phyloP scores from a whole-genome alignment of 2,329 filamentous ascomycete species.

The Alternaria panax region DNA sequence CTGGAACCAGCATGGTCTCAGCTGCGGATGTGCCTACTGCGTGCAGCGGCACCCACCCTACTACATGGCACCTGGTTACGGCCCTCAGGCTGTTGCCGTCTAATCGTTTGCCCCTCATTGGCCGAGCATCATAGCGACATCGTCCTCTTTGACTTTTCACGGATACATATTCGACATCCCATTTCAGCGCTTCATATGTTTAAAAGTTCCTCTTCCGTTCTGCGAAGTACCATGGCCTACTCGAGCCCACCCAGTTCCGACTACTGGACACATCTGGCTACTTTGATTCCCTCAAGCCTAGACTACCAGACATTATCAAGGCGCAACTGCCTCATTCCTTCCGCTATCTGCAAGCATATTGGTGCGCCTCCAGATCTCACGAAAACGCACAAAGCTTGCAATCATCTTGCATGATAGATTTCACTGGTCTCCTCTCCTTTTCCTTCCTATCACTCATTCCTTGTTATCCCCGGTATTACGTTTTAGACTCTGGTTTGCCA shows the following conservation, averaged over 20 bases:
- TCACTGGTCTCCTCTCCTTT: conserved; percentile 25
- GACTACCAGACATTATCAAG: conserved; percentile 28
- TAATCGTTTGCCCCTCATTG: conserved; percentile 15
- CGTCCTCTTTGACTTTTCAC: conserved; percentile 17
- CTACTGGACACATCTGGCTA: conserved; percentile 29
- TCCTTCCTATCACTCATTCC: conserved; percentile 33
- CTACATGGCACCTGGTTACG: conserved; percentile 50
- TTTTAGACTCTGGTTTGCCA: conserved; percentile 44
- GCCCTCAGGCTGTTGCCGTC: conserved; percentile 49
- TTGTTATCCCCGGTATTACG: conserved; percentile 33
- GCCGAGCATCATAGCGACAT: conserved; percentile 2
- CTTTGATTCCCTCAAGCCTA: conserved; percentile 29
- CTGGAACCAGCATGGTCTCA: conserved; percentile 49
- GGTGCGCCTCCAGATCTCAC: conserved; percentile 46
- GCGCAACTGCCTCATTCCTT: conserved; percentile 37
- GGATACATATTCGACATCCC: conserved; percentile 37
- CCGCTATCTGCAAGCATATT: conserved; percentile 48
- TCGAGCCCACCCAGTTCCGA: conserved; percentile 20
- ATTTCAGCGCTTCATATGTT: conserved; percentile 44
- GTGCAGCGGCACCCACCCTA: conserved; percentile 49
- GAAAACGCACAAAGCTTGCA: conserved; percentile 47
- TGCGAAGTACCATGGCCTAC: conserved; percentile 20
- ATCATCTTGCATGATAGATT: conserved; percentile 53
- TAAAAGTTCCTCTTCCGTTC: conserved; percentile 43
- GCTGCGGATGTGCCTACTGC: conserved; percentile 50